A percentile compares a stretch with the other conserved stretches of the same genome.
These are phyloP conservation scores for Mycena indigotica DNA, from an alignment of 768 basidiomycete genomes.

Conservation along the genomic window DNA sequence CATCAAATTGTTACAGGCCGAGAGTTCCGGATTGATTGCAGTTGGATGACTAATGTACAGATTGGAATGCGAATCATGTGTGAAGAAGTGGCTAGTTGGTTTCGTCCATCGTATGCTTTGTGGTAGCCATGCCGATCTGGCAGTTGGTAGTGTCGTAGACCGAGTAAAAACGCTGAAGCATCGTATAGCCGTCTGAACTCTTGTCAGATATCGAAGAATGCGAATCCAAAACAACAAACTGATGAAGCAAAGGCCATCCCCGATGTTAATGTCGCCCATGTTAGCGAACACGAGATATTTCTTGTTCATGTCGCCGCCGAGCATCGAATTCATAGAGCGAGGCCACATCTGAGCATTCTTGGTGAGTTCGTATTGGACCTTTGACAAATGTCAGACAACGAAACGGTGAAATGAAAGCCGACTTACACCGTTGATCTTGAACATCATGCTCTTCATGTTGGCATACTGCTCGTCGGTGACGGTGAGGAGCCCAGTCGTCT, in stretches of 20 bases:
- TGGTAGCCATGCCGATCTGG: conserved; percentile 43
- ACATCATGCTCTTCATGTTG: conserved; percentile 52
- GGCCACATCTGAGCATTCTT: conserved; percentile 74
- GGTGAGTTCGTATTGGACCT: conserved; percentile 57
- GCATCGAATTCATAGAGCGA: conserved; percentile 51
- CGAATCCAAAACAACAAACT: conserved; percentile 37
- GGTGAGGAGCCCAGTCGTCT: conserved; percentile 56
- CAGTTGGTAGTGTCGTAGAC: conserved; percentile 48
- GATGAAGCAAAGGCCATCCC: conserved; percentile 68
- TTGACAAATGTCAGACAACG: not conserved
- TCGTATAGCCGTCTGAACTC: conserved; percentile 51
- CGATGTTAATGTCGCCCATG: conserved; percentile 45
- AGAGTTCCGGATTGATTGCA: no score
- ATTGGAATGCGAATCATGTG: no score
- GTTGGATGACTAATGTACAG: no score
- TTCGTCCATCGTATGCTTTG: conserved; percentile 18
- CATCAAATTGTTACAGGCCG: no score
- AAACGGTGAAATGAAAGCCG: not conserved
- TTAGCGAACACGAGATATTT: conserved; percentile 60
- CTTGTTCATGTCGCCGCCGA: conserved; percentile 50
- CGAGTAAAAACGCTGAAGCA: conserved; percentile 58
- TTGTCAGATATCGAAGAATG: not conserved
- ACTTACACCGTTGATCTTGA: conserved; percentile 49
- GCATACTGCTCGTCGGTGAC: conserved; percentile 52
- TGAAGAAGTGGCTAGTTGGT: conserved; percentile 12